These are phyloP conservation scores for Testicularia cyperi DNA, from an alignment of 1,284 basidiomycete species.

Conservation along the genomic window DNA sequence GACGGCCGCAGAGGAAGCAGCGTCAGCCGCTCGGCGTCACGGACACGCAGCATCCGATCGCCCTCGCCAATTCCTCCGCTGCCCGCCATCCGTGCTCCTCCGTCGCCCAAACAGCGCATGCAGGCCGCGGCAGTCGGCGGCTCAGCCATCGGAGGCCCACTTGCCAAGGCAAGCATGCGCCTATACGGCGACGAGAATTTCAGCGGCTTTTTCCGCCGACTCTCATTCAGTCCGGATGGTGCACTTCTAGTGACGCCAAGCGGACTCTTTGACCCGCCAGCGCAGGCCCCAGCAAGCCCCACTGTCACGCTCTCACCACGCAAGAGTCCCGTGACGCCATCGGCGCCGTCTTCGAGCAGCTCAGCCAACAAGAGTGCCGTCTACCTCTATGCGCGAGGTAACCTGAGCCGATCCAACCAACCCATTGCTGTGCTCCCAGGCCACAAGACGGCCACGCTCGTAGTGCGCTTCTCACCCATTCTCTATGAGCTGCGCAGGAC, in stretches of 20 bases:
- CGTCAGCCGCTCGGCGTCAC: conserved; percentile 43
- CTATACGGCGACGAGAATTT: conserved; percentile 94
- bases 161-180: conserved; percentile 38
- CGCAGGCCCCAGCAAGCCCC: conserved; percentile 43
- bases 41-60: conserved; percentile 45
- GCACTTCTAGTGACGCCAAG: conserved; percentile 89
- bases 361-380: conserved; percentile 68
- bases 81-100: conserved; percentile 54
- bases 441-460: conserved; percentile 90
- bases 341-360: background rate
- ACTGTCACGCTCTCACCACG: conserved; percentile 25
- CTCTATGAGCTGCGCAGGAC: conserved; percentile 77
- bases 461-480: conserved; percentile 88
- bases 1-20: conserved; percentile 19
- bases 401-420: conserved; percentile 69
- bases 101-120: conserved; percentile 47
- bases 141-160: conserved; percentile 12
- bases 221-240: conserved; percentile 93
- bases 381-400: conserved; percentile 92
- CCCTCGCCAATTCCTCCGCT: conserved; percentile 62
- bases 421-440: conserved; percentile 94
- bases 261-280: conserved; percentile 72
- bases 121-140: conserved; percentile 37
- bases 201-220: conserved; percentile 90
- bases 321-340: conserved; percentile 22